phyloP scores from a whole-genome alignment of 164 flowering plant genomes.

The Dillenia turbinata region DNA sequence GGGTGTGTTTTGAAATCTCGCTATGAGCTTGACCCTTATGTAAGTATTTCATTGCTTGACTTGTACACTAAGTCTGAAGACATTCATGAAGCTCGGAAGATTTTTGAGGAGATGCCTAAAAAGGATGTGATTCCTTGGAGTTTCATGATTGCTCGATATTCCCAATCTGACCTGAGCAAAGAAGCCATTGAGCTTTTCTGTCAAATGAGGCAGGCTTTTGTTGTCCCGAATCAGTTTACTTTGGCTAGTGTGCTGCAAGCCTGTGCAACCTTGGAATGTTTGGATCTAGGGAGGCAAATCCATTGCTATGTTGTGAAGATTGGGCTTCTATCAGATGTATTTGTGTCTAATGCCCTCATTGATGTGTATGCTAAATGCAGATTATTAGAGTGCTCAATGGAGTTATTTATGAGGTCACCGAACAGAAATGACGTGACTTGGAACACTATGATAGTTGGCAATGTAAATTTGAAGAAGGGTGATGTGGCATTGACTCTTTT shows the following conservation, averaged over 20 bases:
- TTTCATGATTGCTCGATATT: slow-evolving; percentile 78
- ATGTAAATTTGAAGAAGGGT: slow-evolving; percentile 53
- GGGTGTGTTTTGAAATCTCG: slow-evolving; percentile 55
- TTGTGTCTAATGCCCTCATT: slow-evolving; percentile 79
- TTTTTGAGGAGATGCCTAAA: slow-evolving; percentile 61
- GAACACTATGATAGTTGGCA: slow-evolving; percentile 89
- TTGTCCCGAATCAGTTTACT: slow-evolving; percentile 74
- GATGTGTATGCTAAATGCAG: slow-evolving; percentile 90
- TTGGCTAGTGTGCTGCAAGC: slow-evolving; percentile 79
- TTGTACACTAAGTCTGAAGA: slow-evolving; percentile 57
- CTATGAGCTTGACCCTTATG: slow-evolving; percentile 57
- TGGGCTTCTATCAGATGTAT: slow-evolving; percentile 57
- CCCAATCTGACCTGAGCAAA: slow-evolving; percentile 46
- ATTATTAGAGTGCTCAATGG: slow-evolving; percentile 40
- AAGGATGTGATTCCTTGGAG: slow-evolving; percentile 85
- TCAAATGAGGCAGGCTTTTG: slow-evolving; percentile 52
- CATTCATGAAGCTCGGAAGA: slow-evolving; percentile 41
- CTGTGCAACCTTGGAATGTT: slow-evolving; percentile 42
- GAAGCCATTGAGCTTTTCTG: slow-evolving; percentile 55
- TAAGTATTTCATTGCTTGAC: slow-evolving; percentile 65
- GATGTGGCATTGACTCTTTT: slow-evolving; percentile 64
- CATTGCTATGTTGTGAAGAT: slow-evolving; percentile 56
- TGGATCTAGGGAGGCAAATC: slow-evolving; percentile 55
- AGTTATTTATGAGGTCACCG: slow-evolving; percentile 38
- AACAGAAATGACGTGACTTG: slow-evolving; percentile 70